These are phyloP conservation scores for Sphaerostilbella broomeana DNA, from an alignment of 2,329 filamentous ascomycete genomes.

Conservation along the genomic window DNA sequence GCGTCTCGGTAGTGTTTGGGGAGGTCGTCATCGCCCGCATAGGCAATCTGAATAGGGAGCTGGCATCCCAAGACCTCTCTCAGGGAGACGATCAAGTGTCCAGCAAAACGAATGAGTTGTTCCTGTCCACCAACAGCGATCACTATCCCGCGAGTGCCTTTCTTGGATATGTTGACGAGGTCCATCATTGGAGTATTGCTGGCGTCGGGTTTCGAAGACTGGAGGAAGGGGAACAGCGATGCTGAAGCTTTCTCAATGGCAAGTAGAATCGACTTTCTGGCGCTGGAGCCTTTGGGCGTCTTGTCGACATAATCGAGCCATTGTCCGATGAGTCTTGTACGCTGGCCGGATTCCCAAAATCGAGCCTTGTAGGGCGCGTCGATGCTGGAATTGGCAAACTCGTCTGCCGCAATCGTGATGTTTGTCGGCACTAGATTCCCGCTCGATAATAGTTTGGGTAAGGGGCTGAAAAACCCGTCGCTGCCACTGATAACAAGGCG, in stretches of 20 bases:
- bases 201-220: neutral
- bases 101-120: slow-evolving; percentile 25
- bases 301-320: slow-evolving; percentile 15
- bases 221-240: slow-evolving; percentile 24
- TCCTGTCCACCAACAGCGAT: slow-evolving; percentile 27
- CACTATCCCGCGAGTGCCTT: slow-evolving; percentile 27
- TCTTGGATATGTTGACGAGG: slow-evolving; percentile 15
- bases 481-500: too few relatives aligned
- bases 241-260: slow-evolving; percentile 15
- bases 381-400: slow-evolving; percentile 26
- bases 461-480: too few relatives aligned
- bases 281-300: neutral
- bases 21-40: slow-evolving; percentile 31
- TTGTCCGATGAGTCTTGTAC: slow-evolving; percentile 18
- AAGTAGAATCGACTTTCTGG: neutral
- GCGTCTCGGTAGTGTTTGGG: slow-evolving; percentile 18
- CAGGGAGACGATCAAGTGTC: slow-evolving; percentile 29
- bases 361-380: slow-evolving; percentile 23
- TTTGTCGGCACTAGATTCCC: neutral
- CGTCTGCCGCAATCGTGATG: slow-evolving; percentile 10
- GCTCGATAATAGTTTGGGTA: too few relatives aligned
- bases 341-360: slow-evolving; percentile 29
- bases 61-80: slow-evolving; percentile 23
- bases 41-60: slow-evolving; percentile 31
- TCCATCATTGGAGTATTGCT: slow-evolving; percentile 16